Conservation (phyloP, 2,329 filamentous ascomycete species). For the Cordyceps cateniannulata region DNA sequence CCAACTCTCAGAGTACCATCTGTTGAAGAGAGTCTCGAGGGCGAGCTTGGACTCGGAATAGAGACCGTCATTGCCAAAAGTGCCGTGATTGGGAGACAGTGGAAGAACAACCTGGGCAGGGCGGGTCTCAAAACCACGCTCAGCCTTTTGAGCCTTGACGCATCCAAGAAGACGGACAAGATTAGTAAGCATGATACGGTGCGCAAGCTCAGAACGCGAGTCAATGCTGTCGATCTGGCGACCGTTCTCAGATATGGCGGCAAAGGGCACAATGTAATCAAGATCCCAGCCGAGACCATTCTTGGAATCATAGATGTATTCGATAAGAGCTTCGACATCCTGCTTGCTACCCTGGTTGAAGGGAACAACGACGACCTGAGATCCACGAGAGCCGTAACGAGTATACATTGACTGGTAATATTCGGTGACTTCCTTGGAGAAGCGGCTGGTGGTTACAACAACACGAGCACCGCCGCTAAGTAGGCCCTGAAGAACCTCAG, state of each 20-base stretch:
- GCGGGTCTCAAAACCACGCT: conserved; percentile 85
- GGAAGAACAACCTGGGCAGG: conserved; percentile 95
- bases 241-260: conserved; percentile 94
- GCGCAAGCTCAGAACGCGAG: conserved; percentile 94
- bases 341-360: conserved; percentile 99
- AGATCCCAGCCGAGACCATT: conserved; percentile 97
- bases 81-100: conserved; percentile 95
- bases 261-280: conserved; percentile 92
- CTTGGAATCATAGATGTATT: conserved; percentile 97
- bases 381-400: conserved; percentile 85
- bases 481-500: conserved; percentile 90
- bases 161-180: conserved; percentile 82
- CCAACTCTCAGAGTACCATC: conserved; percentile 98
- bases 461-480: conserved; percentile 97
- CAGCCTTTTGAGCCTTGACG: conserved; percentile 85
- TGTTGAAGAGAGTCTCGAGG: conserved; percentile 94
- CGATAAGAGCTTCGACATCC: conserved; percentile 85
- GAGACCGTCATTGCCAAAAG: conserved; percentile 93
- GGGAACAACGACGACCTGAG: conserved; percentile 93
- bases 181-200: conserved; percentile 99
- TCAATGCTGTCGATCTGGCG: conserved; percentile 96
- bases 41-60: conserved; percentile 98
- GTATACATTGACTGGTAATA: conserved; percentile 99
- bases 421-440: conserved; percentile 94
- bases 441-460: conserved; percentile 91